Evolutionary conservation across 768 basidiomycete species (phyloP).

Genomic region (Boletus speciosus): DNA sequence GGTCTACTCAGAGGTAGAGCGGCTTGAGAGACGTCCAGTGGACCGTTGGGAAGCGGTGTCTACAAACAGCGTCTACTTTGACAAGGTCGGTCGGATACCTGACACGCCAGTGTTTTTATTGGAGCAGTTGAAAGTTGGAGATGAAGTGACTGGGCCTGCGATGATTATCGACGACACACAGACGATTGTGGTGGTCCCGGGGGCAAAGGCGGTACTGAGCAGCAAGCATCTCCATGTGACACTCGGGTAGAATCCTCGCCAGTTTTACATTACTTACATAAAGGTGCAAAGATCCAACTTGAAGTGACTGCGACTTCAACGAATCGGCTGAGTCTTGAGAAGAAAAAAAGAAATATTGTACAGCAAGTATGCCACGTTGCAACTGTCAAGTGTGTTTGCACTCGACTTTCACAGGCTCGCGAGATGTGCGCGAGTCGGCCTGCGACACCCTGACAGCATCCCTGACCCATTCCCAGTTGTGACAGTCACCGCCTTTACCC

Average conservation of each 20-base stretch:
- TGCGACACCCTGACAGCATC: slow-evolving; percentile 17
- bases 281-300: background rate
- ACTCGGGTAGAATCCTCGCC: slow-evolving; percentile 27
- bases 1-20: slow-evolving; percentile 70
- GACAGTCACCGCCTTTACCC: slow-evolving; percentile 2
- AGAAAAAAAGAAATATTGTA: no score
- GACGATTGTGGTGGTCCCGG: slow-evolving; percentile 85
- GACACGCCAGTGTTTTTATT: slow-evolving; percentile 81
- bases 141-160: slow-evolving; percentile 77
- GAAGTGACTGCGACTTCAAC: no score
- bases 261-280: background rate
- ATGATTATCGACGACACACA: slow-evolving; percentile 96
- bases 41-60: slow-evolving; percentile 45
- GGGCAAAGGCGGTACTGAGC: slow-evolving; percentile 60
- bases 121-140: slow-evolving; percentile 62
- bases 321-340: background rate
- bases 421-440: background rate
- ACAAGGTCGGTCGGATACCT: slow-evolving; percentile 67
- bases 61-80: slow-evolving; percentile 75
- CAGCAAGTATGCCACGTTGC: background rate
- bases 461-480: slow-evolving; percentile 4
- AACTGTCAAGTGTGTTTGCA: background rate
- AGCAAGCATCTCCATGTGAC: slow-evolving; percentile 65
- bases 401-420: background rate
- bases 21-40: slow-evolving; percentile 42